A percentile compares a stretch with the other conserved stretches of the same genome.
Evolutionary conservation across 1,284 basidiomycete species (phyloP).

Genomic region (Trichosporon coremiiforme): DNA sequence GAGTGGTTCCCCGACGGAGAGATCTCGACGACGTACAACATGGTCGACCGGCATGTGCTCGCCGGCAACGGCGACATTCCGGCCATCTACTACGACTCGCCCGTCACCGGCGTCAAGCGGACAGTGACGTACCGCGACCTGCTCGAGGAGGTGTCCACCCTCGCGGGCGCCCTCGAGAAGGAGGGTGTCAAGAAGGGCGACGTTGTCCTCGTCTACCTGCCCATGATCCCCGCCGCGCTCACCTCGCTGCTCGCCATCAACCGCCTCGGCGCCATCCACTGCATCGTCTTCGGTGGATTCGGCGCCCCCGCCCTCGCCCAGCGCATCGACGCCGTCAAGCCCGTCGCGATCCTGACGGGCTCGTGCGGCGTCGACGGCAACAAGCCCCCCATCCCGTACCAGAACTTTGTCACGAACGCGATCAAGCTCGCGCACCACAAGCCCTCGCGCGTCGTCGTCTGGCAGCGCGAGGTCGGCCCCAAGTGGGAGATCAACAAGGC

Average conservation of each 20-base stretch:
- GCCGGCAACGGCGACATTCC: slow-evolving; percentile 30
- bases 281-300: slow-evolving; percentile 98
- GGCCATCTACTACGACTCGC: slow-evolving; percentile 36
- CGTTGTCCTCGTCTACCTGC: slow-evolving; percentile 62
- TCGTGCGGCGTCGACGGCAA: slow-evolving; percentile 59
- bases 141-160: slow-evolving; percentile 76
- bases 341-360: slow-evolving; percentile 83
- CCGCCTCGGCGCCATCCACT: slow-evolving; percentile 90
- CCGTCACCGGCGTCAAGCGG: slow-evolving; percentile 29
- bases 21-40: slow-evolving; percentile 34
- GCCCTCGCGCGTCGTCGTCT: slow-evolving; percentile 78
- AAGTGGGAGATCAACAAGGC: slow-evolving; percentile 25
- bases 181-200: slow-evolving; percentile 92
- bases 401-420: slow-evolving; percentile 24
- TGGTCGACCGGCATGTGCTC: slow-evolving; percentile 32
- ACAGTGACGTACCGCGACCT: slow-evolving; percentile 76
- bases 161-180: slow-evolving; percentile 85
- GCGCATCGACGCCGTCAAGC: slow-evolving; percentile 81
- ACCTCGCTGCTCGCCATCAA: slow-evolving; percentile 81
- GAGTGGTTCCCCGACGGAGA: slow-evolving; percentile 37
- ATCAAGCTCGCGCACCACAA: slow-evolving; percentile 26
- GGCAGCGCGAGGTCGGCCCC: slow-evolving; percentile 62
- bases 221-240: slow-evolving; percentile 63
- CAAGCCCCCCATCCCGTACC: slow-evolving; percentile 32
- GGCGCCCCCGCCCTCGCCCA: slow-evolving; percentile 89